Base-by-base conservation (phyloP, 495 filamentous ascomycete genomes). In the Penicillium bialowiezense region DNA sequence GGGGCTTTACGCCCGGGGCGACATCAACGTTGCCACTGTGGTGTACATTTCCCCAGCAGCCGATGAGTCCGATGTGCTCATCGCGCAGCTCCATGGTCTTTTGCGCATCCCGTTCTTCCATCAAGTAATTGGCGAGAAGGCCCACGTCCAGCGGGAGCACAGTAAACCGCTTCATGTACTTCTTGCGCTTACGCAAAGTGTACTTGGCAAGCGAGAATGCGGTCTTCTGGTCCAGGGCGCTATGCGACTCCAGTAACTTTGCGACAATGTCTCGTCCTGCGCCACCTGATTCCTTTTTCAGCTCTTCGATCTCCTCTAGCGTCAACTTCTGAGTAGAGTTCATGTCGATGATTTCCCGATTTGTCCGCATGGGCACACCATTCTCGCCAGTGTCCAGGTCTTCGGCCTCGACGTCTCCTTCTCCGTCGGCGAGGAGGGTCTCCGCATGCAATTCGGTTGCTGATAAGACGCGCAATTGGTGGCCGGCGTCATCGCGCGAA, bases 181-280 rank as follows among this genome's bases (percentile, higher is more conserved):
- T 98, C 64, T 85, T 92, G 33, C 86, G 84, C 74, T 98, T 98
- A 17, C 93, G 79, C 13, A 97, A 72, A 38, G 90, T 95, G 62
- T 98, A 98, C 64, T 98, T 98, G 18, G 91, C 90, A 15, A 96
- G 71, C 5, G 88, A 90, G 66, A 95, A 98, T 2, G 85, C 79
- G 0, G 93, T 97, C 73, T 97, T 98, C 72, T 98, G 86, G 52
- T 95, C 90, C 21, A 97, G 71, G 0, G 85, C 88, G 3, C 83
- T 80, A 68, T 98, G 93, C 12, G 88, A 90, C 15, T 87, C 75
- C 61, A 98, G 69, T 2, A 98, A 77, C 64, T 89, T 93, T 29
- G 85, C 84, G 43, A 98, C 89, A 31, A 98, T 77, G 35, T 95
- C 90, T 65, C 87, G 88, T 7, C 93, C 93, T 0, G 89, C 86